Evolutionary conservation across 1,284 basidiomycete genomes (phyloP), one percentile per base, ranked within the genome.

Genomic region (Puccinia horiana): DNA sequence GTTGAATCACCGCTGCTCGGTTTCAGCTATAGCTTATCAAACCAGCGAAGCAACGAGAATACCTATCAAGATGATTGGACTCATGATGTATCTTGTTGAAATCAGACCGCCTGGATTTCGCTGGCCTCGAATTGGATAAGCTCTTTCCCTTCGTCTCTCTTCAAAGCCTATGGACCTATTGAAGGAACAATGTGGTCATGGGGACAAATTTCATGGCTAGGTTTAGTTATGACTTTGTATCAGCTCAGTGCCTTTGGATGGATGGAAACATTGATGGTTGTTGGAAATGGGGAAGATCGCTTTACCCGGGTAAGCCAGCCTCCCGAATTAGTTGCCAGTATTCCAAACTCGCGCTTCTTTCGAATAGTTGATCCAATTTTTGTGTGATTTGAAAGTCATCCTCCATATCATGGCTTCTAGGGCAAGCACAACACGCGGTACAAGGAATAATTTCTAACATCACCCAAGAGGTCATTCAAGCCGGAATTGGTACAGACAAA

Each of bases 111-210:
- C 42, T 81, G 79, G 69, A 20, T 81, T 14, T 54, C 49, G 29
- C 63, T 81, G 16, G 52, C 47, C 23, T 44, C 54, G 20, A 81
- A 58, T 65, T 81, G 79, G 79, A 74, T 81, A 32, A 81, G 79
- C 44, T 63, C 70, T 63, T 81, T 81, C 35, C 79, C 79, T 23
- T 49, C 79, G 5, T 81, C 79, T 23, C 54, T 81, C 12, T 81
- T 81, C 58, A 40, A 32, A 29, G 26, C 70, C 14, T 65, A 47
- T 37, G 69, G 54, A 23, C 70, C 70, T 12, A 74, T 81, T 37
- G 40, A 49, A 52, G 70, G 58, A 40, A 73, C 79, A 18, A 74
- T 81, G 16, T 81, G 79, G 79, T 81, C 79, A 35, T 81, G 79
- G 79, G 79, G 79, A 63, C 56, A 70, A 11, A 23, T 81, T 29